Evolutionary conservation across 495 filamentous ascomycete genomes (phyloP), one percentile per base, ranked within the genome.

Genomic region (Terfezia claveryi): DNA sequence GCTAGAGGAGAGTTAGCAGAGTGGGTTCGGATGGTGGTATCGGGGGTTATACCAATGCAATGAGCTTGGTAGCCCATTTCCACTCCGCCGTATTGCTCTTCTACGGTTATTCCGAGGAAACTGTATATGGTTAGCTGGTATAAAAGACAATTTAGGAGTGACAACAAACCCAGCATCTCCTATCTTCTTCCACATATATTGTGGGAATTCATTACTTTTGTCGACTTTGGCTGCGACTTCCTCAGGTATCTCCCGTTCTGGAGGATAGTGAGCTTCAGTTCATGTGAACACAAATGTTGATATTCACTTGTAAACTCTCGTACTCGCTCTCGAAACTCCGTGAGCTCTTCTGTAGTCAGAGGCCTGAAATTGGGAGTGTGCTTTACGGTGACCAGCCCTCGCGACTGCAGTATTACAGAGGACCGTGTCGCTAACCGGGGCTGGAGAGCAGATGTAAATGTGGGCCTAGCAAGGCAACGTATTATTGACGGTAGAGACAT

Each of bases 41-140:
- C 4, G 41, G 41, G 8, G 17, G 12, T 6, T 14, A 14, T 46
- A 46, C 41, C 85, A 5, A 93, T 72, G 66, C 88, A 95, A 64
- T 98, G 91, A 36, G 92, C 92, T 68, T 98, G 92, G 69, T 98
- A 98, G 38, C 91, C 91, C 77, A 96, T 80, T 4, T 75, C 84
- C 53, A 96, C 67, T 4, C 91, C 91, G 44, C 91, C 92, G 53
- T 89, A 88, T 46, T 87, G 82, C 67, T 95, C 89, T 67, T 94
- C 86, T 12, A 85, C 92, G 0, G 91, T 98, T 59, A 95, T 82
- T 44, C 91, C 91, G 17, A 98, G 76, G 55, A 96, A 82, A 4
- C 86, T 46, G 41, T 14, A 14, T 4, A 46, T 46, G 8, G 41
- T 46, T 46, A 46, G 41, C 41, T 9, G 4, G 41, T 20, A 0